Conservation (phyloP, 331 rosid genomes). For the Dryas integrifolia region DNA sequence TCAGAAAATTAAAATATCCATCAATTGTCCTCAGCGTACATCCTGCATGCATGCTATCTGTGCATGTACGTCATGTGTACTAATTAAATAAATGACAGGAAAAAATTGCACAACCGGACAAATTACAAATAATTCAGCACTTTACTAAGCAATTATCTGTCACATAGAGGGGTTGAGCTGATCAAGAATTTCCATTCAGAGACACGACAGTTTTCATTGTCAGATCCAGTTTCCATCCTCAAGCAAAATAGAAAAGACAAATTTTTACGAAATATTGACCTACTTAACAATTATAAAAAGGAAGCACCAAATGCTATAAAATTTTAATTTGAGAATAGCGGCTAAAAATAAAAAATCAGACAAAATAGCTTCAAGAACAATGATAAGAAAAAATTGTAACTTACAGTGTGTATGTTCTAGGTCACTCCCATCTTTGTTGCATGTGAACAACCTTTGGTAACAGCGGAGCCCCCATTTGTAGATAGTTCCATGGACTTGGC, state of each 20-base stretch:
- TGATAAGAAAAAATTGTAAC: slow-evolving; percentile 26
- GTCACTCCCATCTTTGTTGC: slow-evolving; percentile 56
- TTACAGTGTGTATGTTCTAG: slow-evolving; percentile 48
- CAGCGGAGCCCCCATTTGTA: slow-evolving; percentile 38
- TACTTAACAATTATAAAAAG: background rate
- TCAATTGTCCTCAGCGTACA: background rate
- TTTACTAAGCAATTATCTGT: background rate
- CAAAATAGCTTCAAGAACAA: slow-evolving; percentile 10
- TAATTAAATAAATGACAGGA: background rate
- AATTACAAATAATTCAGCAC: background rate
- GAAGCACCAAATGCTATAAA: background rate
- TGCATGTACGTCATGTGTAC: background rate
- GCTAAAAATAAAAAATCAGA: background rate
- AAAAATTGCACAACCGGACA: background rate
- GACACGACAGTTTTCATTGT: background rate
- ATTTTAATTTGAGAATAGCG: background rate
- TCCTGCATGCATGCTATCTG: background rate
- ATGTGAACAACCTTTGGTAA: slow-evolving; percentile 49
- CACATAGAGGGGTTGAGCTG: background rate
- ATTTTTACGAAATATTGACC: background rate
- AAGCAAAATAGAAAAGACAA: slow-evolving; percentile 4
- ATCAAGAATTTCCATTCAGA: background rate
- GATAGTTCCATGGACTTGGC: slow-evolving; percentile 37
- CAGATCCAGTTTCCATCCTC: slow-evolving; percentile 1
- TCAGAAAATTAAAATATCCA: background rate